These are phyloP conservation scores for maize (Zea mays) DNA, from an alignment of 176 grass and related monocot genomes.

Conservation along the genomic window Zm-B73-REFERENCE-NAM-5.0 NC_050104.1:23539001-23539500, in stretches of 20 bases:
- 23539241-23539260: constrained; percentile 60
- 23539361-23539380: constrained; percentile 62
- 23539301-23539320: constrained; percentile 66
- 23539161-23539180: constrained; percentile 61
- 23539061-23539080: constrained; percentile 62
- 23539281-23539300: constrained; percentile 50
- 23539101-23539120: constrained; percentile 77
- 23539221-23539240: constrained; percentile 77
- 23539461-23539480: constrained; percentile 63
- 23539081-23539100: constrained; percentile 77
- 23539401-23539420: constrained; percentile 68
- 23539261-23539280: constrained; percentile 64
- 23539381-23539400: constrained; percentile 73
- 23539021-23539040: constrained; percentile 62
- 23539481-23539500: constrained; percentile 75
- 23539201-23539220: constrained; percentile 79
- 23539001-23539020: constrained; percentile 75
- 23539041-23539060: constrained; percentile 60
- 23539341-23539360: constrained; percentile 61
- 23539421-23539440: constrained; percentile 84
- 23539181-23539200: constrained; percentile 53
- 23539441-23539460: constrained; percentile 87
- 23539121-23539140: constrained; percentile 78
- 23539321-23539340: constrained; percentile 70
- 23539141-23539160: constrained; percentile 68